These are phyloP conservation scores for Calonectria henricotiae DNA, from an alignment of 2,329 filamentous ascomycete species.

Conservation along the genomic window DNA sequence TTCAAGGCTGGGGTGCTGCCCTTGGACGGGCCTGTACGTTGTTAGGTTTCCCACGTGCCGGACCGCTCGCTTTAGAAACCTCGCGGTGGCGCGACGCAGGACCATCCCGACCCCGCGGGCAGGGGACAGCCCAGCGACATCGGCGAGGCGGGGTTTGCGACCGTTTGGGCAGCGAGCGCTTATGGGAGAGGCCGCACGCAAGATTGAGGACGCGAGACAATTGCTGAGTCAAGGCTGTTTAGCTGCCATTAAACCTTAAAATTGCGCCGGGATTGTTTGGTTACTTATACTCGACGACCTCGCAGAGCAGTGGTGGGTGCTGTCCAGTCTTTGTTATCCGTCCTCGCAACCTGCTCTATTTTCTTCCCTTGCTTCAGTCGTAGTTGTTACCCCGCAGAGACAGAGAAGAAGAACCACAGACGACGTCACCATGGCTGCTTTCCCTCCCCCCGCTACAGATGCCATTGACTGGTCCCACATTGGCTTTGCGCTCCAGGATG, in stretches of 20 bases:
- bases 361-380: not conserved
- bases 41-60: conserved; percentile 13
- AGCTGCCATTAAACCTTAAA: conserved; percentile 23
- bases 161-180: not conserved
- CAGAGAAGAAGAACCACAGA: not conserved
- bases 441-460: conserved; percentile 84
- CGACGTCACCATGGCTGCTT: conserved; percentile 65
- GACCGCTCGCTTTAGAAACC: conserved; percentile 14
- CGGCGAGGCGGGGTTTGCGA: conserved; percentile 39
- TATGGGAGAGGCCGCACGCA: not conserved
- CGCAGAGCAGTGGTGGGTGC: not conserved
- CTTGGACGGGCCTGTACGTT: not conserved
- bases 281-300: not conserved
- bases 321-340: not conserved
- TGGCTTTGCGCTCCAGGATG: conserved; percentile 93
- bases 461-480: conserved; percentile 95
- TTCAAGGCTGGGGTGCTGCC: not conserved
- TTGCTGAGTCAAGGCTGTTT: conserved; percentile 33
- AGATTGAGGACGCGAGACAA: conserved; percentile 5
- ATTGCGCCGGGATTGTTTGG: conserved; percentile 26
- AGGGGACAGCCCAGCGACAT: conserved; percentile 44
- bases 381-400: not conserved
- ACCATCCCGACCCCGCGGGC: conserved; percentile 43
- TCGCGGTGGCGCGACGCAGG: conserved; percentile 18
- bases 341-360: not conserved